phyloP scores from a whole-genome alignment of 192 early-diverging fungal species.

The Funneliformis mosseae region DNA sequence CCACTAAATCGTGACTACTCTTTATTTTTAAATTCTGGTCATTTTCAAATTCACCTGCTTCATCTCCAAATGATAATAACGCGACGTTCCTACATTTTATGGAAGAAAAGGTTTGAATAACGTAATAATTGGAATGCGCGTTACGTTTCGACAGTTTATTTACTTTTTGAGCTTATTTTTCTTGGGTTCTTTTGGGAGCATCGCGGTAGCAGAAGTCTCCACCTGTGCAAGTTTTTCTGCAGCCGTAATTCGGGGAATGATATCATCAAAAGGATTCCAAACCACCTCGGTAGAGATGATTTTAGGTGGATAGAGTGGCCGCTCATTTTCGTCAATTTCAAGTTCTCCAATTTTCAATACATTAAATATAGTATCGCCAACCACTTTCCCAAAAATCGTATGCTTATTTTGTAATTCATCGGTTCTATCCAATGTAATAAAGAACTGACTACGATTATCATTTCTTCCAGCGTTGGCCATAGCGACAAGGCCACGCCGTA shows the following conservation, averaged over 20 bases:
- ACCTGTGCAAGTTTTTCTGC: conserved; percentile 38
- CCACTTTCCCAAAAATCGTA: conserved; percentile 93
- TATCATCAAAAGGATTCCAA: conserved; percentile 91
- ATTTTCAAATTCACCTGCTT: conserved; percentile 61
- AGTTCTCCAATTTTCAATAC: conserved; percentile 83
- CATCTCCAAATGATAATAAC: conserved; percentile 90
- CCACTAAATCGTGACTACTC: conserved; percentile 80
- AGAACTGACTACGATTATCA: conserved; percentile 91
- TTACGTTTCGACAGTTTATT: neutral
- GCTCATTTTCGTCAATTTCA: conserved; percentile 79
- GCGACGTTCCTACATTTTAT: conserved; percentile 59
- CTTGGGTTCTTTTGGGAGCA: conserved; percentile 47
- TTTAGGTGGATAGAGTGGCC: conserved; percentile 74
- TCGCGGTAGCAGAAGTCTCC: conserved; percentile 18
- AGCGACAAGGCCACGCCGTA: conserved; percentile 81
- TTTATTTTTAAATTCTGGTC: conserved; percentile 51
- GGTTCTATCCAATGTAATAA: conserved; percentile 86
- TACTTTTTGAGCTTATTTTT: conserved; percentile 69
- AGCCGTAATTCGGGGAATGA: conserved; percentile 66
- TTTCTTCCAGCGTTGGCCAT: conserved; percentile 87
- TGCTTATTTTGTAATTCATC: conserved; percentile 86
- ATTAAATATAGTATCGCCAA: conserved; percentile 90
- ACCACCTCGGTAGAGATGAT: conserved; percentile 70
- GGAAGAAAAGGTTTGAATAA: neutral
- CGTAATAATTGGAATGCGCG: neutral